These are phyloP conservation scores for Phialophora verrucosa DNA, from an alignment of 2,329 filamentous ascomycete species.

Conservation along the genomic window DNA sequence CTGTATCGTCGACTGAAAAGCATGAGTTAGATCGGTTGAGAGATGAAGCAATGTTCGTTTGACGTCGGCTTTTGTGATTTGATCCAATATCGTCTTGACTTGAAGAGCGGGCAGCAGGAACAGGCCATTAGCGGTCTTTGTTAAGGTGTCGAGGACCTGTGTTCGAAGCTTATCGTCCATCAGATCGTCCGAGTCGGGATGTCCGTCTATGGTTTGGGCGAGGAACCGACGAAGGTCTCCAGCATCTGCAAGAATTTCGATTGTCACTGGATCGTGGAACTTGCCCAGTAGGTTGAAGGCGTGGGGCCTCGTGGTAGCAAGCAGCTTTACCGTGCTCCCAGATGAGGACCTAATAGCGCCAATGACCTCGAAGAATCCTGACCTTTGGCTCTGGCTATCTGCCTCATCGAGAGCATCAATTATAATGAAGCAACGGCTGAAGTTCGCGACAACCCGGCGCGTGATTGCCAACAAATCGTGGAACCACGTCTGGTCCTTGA, in stretches of 20 bases:
- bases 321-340: conserved; percentile 27
- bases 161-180: conserved; percentile 40
- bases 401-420: conserved; percentile 43
- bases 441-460: conserved; percentile 34
- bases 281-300: conserved; percentile 19
- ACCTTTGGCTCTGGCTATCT: conserved; percentile 33
- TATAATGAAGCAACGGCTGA: conserved; percentile 36
- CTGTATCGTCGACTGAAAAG: conserved; percentile 41
- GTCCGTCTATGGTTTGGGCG: conserved; percentile 36
- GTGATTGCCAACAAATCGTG: conserved; percentile 36
- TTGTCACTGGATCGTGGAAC: conserved; percentile 28
- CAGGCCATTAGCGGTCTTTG: conserved; percentile 41
- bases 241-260: conserved; percentile 33
- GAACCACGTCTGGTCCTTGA: conserved; percentile 36
- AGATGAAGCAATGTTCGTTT: conserved; percentile 39
- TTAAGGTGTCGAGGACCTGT: conserved; percentile 39
- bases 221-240: conserved; percentile 40
- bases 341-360: conserved; percentile 27
- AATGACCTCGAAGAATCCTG: conserved; percentile 35
- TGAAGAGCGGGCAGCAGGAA: conserved; percentile 45
- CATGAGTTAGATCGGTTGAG: conserved; percentile 40
- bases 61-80: conserved; percentile 43
- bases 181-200: conserved; percentile 34
- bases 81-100: conserved; percentile 41
- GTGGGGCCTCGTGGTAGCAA: conserved; percentile 39